phyloP scores from a whole-genome alignment of 75 land plant species.

The Picea glauca region DNA sequence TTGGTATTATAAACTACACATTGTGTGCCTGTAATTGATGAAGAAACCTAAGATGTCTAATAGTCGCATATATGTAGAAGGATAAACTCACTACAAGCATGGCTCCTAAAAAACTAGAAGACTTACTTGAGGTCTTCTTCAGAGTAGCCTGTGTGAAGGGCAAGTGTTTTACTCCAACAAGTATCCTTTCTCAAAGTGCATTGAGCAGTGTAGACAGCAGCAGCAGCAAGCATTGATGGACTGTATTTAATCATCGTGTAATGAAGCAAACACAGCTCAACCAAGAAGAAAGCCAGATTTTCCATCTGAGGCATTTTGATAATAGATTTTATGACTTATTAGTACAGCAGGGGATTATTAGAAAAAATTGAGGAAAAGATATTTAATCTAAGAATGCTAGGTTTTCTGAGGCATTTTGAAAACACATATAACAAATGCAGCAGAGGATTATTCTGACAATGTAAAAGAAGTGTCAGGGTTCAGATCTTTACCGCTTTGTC shows the following conservation, averaged over 20 bases:
- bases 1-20: not conserved
- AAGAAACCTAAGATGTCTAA: not conserved
- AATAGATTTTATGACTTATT: not conserved
- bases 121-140: conserved; percentile 62
- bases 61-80: too few species aligned
- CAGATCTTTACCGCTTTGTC: conserved; percentile 18
- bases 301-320: conserved; percentile 19
- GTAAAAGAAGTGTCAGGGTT: not conserved
- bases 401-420: too few species aligned
- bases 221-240: conserved; percentile 81
- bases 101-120: not conserved
- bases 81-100: not conserved
- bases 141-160: conserved; percentile 71
- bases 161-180: conserved; percentile 68
- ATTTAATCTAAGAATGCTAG: too few species aligned
- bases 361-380: too few species aligned
- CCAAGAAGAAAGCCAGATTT: conserved; percentile 33
- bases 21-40: not conserved
- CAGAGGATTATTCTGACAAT: conserved; percentile 11
- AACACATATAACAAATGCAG: conserved; percentile 7
- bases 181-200: conserved; percentile 55
- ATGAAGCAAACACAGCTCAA: conserved; percentile 58
- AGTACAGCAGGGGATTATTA: not conserved
- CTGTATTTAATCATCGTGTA: conserved; percentile 50
- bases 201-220: conserved; percentile 84